Evolutionary conservation across 495 filamentous ascomycete genomes (phyloP).

Genomic region (Lepidopterella palustris): DNA sequence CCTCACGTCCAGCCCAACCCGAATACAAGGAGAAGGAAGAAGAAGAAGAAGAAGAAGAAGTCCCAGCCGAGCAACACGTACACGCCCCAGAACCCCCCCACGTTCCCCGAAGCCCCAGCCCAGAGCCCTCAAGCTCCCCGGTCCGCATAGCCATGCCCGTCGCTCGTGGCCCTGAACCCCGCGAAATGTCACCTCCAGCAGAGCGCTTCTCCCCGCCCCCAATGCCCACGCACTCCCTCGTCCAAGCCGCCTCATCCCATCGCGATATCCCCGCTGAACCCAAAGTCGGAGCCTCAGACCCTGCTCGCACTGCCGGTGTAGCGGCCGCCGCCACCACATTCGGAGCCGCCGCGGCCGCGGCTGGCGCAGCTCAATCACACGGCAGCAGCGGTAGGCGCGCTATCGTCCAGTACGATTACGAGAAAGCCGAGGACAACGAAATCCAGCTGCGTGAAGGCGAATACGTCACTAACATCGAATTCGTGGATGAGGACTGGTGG

Average conservation of each 20-base stretch:
- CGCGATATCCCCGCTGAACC: slow-evolving; percentile 59
- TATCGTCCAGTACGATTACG: slow-evolving; percentile 87
- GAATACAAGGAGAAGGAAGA: slow-evolving; percentile 49
- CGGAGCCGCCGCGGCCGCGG: slow-evolving; percentile 34
- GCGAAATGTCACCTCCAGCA: slow-evolving; percentile 48
- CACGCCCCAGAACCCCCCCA: slow-evolving; percentile 51
- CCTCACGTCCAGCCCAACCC: slow-evolving; percentile 50
- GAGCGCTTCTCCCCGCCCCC: slow-evolving; percentile 46
- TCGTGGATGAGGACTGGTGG: slow-evolving; percentile 98
- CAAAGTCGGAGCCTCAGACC: slow-evolving; percentile 46
- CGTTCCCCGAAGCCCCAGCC: slow-evolving; percentile 55
- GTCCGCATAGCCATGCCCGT: slow-evolving; percentile 86
- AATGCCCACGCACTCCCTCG: slow-evolving; percentile 53
- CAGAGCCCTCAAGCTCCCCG: slow-evolving; percentile 57
- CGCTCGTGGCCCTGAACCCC: slow-evolving; percentile 50
- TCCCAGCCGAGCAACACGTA: slow-evolving; percentile 45
- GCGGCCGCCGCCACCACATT: slow-evolving; percentile 44
- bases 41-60: slow-evolving; percentile 49
- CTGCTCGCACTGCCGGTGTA: slow-evolving; percentile 56
- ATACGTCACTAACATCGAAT: slow-evolving; percentile 88
- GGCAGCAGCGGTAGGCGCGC: slow-evolving; percentile 56
- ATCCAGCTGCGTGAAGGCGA: slow-evolving; percentile 87
- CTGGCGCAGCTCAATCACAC: neutral
- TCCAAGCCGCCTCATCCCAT: slow-evolving; percentile 54
- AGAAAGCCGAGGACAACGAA: slow-evolving; percentile 95